phyloP scores from a whole-genome alignment of 2,329 filamentous ascomycete species.

The Xylaria arbuscula region DNA sequence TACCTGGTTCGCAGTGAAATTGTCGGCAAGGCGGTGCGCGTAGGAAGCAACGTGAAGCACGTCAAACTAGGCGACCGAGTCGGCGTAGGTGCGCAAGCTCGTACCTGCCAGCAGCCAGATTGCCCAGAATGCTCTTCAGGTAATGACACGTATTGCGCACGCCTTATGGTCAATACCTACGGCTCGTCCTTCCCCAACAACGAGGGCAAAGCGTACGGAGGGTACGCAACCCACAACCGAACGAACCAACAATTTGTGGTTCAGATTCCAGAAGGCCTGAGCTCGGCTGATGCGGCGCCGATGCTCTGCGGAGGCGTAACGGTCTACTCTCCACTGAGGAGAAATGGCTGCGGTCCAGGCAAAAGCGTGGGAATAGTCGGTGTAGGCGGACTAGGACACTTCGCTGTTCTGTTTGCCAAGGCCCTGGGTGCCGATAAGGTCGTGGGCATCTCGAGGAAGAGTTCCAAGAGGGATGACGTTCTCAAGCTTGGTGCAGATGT shows the following conservation, averaged over 20 bases:
- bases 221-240: slow-evolving; percentile 55
- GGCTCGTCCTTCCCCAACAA: slow-evolving; percentile 62
- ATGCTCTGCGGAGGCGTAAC: slow-evolving; percentile 79
- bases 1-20: slow-evolving; percentile 59
- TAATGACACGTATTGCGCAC: slow-evolving; percentile 56
- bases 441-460: slow-evolving; percentile 67
- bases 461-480: slow-evolving; percentile 65
- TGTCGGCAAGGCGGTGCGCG: slow-evolving; percentile 66
- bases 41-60: slow-evolving; percentile 68
- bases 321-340: slow-evolving; percentile 70
- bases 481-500: slow-evolving; percentile 67
- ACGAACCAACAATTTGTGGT: slow-evolving; percentile 59
- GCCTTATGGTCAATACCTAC: slow-evolving; percentile 63
- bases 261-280: slow-evolving; percentile 58
- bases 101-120: slow-evolving; percentile 61
- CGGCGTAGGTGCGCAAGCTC: slow-evolving; percentile 67
- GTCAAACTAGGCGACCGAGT: slow-evolving; percentile 53
- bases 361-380: slow-evolving; percentile 76
- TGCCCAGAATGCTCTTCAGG: slow-evolving; percentile 58
- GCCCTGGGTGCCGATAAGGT: slow-evolving; percentile 72
- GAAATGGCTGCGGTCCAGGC: slow-evolving; percentile 73
- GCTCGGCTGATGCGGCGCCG: slow-evolving; percentile 61
- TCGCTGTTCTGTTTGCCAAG: slow-evolving; percentile 75
- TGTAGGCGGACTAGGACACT: slow-evolving; percentile 75
- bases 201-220: slow-evolving; percentile 69